phyloP scores from a whole-genome alignment of 768 basidiomycete genomes.

The Tricholoma sp. region DNA sequence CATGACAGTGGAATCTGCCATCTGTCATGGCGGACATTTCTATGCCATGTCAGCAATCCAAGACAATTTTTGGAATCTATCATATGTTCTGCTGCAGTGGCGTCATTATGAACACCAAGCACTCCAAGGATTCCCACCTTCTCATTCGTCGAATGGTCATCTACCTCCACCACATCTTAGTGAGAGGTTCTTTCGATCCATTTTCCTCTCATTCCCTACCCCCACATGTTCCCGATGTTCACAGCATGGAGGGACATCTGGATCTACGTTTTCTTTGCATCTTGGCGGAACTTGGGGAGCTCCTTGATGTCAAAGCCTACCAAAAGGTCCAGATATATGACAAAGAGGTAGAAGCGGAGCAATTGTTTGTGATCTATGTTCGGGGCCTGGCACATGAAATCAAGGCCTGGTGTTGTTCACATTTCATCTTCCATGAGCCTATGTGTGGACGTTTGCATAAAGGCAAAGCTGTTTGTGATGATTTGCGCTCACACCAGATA shows the following conservation, averaged over 20 bases:
- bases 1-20: neutral
- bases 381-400: neutral
- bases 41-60: slow-evolving; percentile 3
- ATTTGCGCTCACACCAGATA: too few relatives aligned
- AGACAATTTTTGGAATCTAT: neutral
- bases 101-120: neutral
- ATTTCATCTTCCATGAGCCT: neutral
- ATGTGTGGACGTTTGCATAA: too few relatives aligned
- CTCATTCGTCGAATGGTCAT: neutral
- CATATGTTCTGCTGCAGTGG: neutral
- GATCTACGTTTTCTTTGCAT: too few relatives aligned
- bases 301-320: neutral
- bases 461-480: too few relatives aligned
- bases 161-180: neutral
- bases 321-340: neutral
- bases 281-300: too few relatives aligned
- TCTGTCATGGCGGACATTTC: slow-evolving; percentile 11
- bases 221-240: neutral
- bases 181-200: neutral
- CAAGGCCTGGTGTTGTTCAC: neutral
- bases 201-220: neutral
- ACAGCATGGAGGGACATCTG: neutral
- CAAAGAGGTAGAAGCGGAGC: neutral
- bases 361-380: neutral
- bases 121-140: neutral